These are phyloP conservation scores for Cutaneotrichosporon spelunceum DNA, from an alignment of 1,284 basidiomycete species.

Conservation along the genomic window DNA sequence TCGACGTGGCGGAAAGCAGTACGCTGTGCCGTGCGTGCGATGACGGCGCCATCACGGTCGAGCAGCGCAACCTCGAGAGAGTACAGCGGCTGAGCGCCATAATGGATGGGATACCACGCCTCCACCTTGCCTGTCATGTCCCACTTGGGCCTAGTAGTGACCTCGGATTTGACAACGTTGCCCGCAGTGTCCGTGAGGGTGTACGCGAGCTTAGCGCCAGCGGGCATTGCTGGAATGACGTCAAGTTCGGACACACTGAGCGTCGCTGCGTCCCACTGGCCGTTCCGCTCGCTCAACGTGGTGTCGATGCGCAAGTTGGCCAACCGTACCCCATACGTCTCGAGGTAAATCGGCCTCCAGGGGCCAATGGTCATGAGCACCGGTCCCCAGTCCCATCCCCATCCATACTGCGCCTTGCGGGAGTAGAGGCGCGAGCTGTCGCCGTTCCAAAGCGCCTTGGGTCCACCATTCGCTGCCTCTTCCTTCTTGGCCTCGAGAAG, in stretches of 20 bases:
- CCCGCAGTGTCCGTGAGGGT: constrained; percentile 17
- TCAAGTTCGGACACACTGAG: constrained; percentile 12
- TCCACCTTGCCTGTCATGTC: constrained; percentile 55
- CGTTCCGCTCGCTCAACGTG: constrained; percentile 19
- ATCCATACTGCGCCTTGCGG: constrained; percentile 78
- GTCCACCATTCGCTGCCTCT: constrained; percentile 43
- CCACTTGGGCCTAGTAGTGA: constrained; percentile 55
- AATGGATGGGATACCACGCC: constrained; percentile 72
- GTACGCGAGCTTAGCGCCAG: constrained; percentile 12
- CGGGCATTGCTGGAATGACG: constrained; percentile 10
- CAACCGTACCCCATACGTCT: constrained; percentile 64
- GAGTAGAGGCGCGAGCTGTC: constrained; percentile 80
- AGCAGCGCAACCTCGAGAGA: constrained; percentile 59
- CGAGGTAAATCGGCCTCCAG: constrained; percentile 57
- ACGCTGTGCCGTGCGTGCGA: constrained; percentile 31
- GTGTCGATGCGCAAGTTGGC: constrained; percentile 59
- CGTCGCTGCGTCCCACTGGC: constrained; percentile 10
- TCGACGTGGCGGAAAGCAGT: constrained; percentile 71
- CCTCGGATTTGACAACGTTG: constrained; percentile 33
- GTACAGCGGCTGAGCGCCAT: constrained; percentile 76
- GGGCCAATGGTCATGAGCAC: constrained; percentile 51
- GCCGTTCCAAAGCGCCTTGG: constrained; percentile 61
- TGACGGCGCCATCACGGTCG: constrained; percentile 25
- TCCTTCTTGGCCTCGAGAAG: constrained; percentile 61
- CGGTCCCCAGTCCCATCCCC: constrained; percentile 59